Evolutionary conservation across 352 stramenopile species (phyloP).

Genomic region (Aphanomyces astaci): DNA sequence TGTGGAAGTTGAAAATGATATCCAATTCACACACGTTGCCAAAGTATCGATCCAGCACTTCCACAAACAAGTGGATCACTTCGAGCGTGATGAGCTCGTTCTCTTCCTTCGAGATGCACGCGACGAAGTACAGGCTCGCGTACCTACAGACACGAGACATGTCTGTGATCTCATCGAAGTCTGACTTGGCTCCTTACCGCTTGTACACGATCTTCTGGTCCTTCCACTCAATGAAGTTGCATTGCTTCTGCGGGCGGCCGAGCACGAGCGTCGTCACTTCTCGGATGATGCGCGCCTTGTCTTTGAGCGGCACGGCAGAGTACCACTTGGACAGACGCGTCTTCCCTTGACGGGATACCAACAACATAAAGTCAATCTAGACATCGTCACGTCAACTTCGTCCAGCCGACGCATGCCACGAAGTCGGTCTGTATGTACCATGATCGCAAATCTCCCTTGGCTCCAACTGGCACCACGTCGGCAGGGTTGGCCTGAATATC

Average conservation of each 20-base stretch:
- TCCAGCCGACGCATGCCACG: too few species aligned
- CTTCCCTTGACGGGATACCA: conserved; percentile 89
- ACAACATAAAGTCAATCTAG: conserved; percentile 82
- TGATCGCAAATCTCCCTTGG: too few species aligned
- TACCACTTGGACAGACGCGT: conserved; percentile 90
- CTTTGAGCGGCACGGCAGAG: conserved; percentile 57
- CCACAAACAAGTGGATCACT: conserved; percentile 97
- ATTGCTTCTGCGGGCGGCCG: conserved; percentile 72
- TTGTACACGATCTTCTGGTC: conserved; percentile 98
- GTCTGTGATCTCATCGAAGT: background rate
- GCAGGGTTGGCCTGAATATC: too few species aligned
- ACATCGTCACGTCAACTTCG: too few species aligned
- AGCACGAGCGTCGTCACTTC: conserved; percentile 86
- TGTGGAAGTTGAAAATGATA: conserved; percentile 99
- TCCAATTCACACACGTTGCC: conserved; percentile 91
- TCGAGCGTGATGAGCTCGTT: conserved; percentile 98
- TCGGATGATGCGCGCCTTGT: conserved; percentile 83
- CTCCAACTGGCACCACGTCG: too few species aligned
- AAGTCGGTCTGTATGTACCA: too few species aligned
- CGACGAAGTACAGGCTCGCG: conserved; percentile 97
- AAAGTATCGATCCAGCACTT: conserved; percentile 98
- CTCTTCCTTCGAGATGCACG: conserved; percentile 91
- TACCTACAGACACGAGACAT: conserved; percentile 51
- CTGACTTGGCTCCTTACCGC: conserved; percentile 36
- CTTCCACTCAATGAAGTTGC: conserved; percentile 96